Conservation (phyloP, 805 yeast species). For the Groenewaldozyma salmanticensis region DNA sequence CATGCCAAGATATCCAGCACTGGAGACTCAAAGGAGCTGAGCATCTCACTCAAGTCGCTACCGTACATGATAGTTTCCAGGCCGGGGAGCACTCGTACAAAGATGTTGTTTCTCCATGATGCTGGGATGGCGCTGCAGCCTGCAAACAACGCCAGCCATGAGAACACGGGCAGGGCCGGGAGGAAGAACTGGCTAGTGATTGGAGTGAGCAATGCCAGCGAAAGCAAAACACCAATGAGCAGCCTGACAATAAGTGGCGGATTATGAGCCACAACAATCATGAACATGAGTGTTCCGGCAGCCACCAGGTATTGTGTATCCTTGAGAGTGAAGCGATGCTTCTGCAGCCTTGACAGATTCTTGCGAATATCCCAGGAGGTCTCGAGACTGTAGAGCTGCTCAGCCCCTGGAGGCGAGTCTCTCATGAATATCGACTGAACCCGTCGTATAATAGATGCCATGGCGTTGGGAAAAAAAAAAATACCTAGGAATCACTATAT, state of each 20-base stretch:
- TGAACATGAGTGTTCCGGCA: constrained; percentile 43
- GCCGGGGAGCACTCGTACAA: constrained; percentile 81
- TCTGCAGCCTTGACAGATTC: constrained; percentile 24
- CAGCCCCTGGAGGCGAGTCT: constrained; percentile 28
- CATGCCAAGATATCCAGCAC: constrained; percentile 79
- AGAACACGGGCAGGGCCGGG: constrained; percentile 69
- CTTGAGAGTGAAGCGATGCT: constrained; percentile 24
- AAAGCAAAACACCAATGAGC: constrained; percentile 33
- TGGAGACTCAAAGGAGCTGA: constrained; percentile 61
- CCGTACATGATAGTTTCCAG: constrained; percentile 88
- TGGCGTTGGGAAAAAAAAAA: too few relatives aligned
- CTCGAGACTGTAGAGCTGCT: constrained; percentile 23
- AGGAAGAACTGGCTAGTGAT: constrained; percentile 75
- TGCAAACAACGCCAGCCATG: constrained; percentile 81
- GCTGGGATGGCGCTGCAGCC: constrained; percentile 66
- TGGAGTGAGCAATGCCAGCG: constrained; percentile 52
- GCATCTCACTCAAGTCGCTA: constrained; percentile 73
- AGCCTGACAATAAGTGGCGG: constrained; percentile 25
- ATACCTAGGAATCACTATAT: too few relatives aligned
- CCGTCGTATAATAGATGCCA: not conserved
- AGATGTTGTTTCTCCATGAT: constrained; percentile 74
- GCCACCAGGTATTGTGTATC: constrained; percentile 46
- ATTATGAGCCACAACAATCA: constrained; percentile 26
- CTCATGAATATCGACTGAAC: constrained; percentile 8
- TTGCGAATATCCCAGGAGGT: constrained; percentile 26